These are phyloP conservation scores for Murraya koenigii DNA, from an alignment of 345 rosid genomes.

Conservation along the genomic window DNA sequence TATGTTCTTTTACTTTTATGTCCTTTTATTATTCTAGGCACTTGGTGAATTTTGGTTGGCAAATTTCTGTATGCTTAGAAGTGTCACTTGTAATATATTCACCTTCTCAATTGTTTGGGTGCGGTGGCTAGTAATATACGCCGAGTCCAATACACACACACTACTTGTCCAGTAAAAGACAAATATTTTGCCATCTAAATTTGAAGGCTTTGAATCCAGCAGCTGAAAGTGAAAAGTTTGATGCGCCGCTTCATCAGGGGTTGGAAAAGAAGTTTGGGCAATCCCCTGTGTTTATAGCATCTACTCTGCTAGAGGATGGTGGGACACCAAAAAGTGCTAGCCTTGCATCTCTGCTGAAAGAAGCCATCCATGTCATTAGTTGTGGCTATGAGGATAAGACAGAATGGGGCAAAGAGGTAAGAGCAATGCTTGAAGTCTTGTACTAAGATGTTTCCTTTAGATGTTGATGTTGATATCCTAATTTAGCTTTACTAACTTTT, in stretches of 20 bases:
- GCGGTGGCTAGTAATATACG: background rate
- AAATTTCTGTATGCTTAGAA: background rate
- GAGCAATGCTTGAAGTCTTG: background rate
- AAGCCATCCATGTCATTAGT: conserved; percentile 76
- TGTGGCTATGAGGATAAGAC: conserved; percentile 71
- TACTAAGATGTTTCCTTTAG: background rate
- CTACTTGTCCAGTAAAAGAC: background rate
- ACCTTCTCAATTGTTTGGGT: background rate
- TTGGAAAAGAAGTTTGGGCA: conserved; percentile 73
- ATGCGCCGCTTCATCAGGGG: conserved; percentile 28
- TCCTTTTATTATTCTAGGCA: background rate
- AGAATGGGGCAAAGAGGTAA: conserved; percentile 86
- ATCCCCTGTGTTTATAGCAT: conserved; percentile 59
- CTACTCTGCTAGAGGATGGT: conserved; percentile 54
- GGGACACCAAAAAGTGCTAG: conserved; percentile 47
- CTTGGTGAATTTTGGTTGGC: background rate
- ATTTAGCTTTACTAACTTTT: background rate
- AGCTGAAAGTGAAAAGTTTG: conserved; percentile 21
- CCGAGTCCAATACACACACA: background rate
- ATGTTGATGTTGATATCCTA: background rate
- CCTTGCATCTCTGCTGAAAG: conserved; percentile 61
- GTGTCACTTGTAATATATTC: background rate
- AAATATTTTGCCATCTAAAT: conserved; percentile 6
- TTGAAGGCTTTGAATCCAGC: conserved; percentile 20
- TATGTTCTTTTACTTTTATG: too few species aligned